These are phyloP conservation scores for Falciphora oryzae DNA, from an alignment of 2,329 filamentous ascomycete species.

Conservation along the genomic window DNA sequence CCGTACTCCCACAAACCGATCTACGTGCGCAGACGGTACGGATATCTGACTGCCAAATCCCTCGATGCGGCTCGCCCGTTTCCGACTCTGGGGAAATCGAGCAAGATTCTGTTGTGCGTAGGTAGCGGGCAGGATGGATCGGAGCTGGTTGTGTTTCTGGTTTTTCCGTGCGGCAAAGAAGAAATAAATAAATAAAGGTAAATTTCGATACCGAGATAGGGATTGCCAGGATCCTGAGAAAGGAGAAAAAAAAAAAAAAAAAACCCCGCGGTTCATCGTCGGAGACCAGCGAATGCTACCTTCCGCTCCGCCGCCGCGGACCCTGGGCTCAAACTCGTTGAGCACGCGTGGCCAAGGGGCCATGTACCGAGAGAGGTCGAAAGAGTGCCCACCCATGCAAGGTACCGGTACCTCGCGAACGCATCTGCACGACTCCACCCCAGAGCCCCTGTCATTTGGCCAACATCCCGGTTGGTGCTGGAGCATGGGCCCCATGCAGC, in stretches of 20 bases:
- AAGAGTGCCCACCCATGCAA: background rate
- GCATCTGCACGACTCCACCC: conserved; percentile 4
- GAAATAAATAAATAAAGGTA: background rate
- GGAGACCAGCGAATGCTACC: background rate
- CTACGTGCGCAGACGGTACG: background rate
- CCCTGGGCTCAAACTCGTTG: background rate
- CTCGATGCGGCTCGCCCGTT: background rate
- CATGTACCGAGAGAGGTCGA: background rate
- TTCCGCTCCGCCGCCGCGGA: background rate
- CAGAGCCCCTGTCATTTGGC: conserved; percentile 4
- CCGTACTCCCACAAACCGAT: background rate
- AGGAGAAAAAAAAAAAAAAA: background rate
- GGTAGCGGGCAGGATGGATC: background rate
- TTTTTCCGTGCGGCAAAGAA: background rate
- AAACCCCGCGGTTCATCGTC: background rate
- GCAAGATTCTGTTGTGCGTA: background rate
- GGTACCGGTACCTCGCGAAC: conserved; percentile 3
- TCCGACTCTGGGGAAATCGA: background rate
- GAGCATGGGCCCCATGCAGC: conserved; percentile 3
- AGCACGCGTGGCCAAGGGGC: background rate
- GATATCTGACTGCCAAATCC: background rate
- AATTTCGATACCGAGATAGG: background rate
- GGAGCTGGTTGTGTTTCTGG: background rate
- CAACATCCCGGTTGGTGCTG: conserved; percentile 3
- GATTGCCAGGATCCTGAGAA: background rate